Conservation (phyloP, 2,329 filamentous ascomycete genomes). For the Beauveria caledonica region DNA sequence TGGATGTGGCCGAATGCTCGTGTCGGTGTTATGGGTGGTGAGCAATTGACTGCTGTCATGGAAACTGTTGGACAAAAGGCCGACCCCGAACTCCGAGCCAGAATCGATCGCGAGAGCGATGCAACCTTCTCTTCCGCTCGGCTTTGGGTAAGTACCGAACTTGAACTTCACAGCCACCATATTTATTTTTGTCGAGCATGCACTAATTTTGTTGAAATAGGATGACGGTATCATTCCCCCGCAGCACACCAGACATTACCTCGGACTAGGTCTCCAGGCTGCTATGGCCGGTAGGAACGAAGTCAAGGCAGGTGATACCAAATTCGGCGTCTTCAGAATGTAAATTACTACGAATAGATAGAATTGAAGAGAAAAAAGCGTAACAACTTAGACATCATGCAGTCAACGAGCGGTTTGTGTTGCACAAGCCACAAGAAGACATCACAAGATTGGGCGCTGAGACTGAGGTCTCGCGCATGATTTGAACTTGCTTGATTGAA, state of each 20-base stretch:
- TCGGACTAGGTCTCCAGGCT: conserved; percentile 64
- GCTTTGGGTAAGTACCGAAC: conserved; percentile 61
- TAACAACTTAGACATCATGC: background rate
- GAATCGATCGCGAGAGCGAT: conserved; percentile 87
- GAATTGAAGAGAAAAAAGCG: background rate
- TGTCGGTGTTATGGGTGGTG: conserved; percentile 90
- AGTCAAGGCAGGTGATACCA: conserved; percentile 52
- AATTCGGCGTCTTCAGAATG: conserved; percentile 80
- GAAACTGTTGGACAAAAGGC: conserved; percentile 79
- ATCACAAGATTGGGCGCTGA: background rate
- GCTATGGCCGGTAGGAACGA: conserved; percentile 61
- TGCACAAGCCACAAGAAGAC: background rate
- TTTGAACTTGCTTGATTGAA: background rate
- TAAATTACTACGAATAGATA: conserved; percentile 29
- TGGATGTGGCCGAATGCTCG: conserved; percentile 99
- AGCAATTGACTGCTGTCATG: conserved; percentile 90
- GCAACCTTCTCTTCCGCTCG: conserved; percentile 81
- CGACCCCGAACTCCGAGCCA: conserved; percentile 69
- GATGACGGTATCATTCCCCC: conserved; percentile 76
- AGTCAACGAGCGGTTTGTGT: background rate
- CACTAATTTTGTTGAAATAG: conserved; percentile 25
- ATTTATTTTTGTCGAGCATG: conserved; percentile 3
- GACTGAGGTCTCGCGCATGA: too few relatives aligned
- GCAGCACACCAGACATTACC: conserved; percentile 62
- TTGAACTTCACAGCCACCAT: background rate